A percentile compares a stretch with the other conserved stretches of the same genome.
Conservation (phyloP, 2,329 filamentous ascomycete genomes). For the Microsporum audouinii region DNA sequence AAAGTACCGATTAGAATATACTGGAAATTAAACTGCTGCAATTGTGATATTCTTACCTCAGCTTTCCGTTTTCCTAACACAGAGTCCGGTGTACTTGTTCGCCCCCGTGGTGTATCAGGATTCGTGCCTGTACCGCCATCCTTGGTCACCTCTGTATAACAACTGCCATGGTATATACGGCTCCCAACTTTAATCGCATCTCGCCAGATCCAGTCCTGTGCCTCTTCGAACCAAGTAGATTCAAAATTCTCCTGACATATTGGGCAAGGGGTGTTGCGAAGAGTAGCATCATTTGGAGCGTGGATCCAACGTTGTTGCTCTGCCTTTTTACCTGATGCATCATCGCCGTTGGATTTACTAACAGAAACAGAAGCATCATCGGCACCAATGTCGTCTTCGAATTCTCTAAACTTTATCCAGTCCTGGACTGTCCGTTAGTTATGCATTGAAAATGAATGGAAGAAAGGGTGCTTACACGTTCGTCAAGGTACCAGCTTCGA, state of each 20-base stretch:
- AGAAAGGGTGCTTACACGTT: slow-evolving; percentile 49
- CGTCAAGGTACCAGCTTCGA: slow-evolving; percentile 88
- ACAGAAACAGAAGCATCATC: slow-evolving; percentile 32
- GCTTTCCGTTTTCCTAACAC: slow-evolving; percentile 65
- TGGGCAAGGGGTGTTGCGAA: slow-evolving; percentile 69
- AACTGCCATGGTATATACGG: slow-evolving; percentile 80
- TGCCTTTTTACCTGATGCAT: slow-evolving; percentile 40
- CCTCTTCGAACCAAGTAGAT: slow-evolving; percentile 81
- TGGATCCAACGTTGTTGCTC: slow-evolving; percentile 61
- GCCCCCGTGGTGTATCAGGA: slow-evolving; percentile 24
- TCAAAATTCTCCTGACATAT: slow-evolving; percentile 95
- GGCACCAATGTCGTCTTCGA: slow-evolving; percentile 51
- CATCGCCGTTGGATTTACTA: slow-evolving; percentile 31
- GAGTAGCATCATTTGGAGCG: slow-evolving; percentile 65
- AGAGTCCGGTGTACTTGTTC: slow-evolving; percentile 46
- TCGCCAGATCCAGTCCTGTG: slow-evolving; percentile 94
- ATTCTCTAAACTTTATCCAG: slow-evolving; percentile 79
- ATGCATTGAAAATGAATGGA: not conserved
- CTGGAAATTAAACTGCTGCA: not conserved
- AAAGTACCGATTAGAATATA: not conserved
- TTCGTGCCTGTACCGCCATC: slow-evolving; percentile 37
- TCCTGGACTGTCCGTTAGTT: slow-evolving; percentile 43
- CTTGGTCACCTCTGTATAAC: slow-evolving; percentile 69
- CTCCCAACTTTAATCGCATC: slow-evolving; percentile 69
- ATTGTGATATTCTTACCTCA: slow-evolving; percentile 39